phyloP scores from a whole-genome alignment of 805 yeast genomes.

The Kazachstania psychrophila region DNA sequence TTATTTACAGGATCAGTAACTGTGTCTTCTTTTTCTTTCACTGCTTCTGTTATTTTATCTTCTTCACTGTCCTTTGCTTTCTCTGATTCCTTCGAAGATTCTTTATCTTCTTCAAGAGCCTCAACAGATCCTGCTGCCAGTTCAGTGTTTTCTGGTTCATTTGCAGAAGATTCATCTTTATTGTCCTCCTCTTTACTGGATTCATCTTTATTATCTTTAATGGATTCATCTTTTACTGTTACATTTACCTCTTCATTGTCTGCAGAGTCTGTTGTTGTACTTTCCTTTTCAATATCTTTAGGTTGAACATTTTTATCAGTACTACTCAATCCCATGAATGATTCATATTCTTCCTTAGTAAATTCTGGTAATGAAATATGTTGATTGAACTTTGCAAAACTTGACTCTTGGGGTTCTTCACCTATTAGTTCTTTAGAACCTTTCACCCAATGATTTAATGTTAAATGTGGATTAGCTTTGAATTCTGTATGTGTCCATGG shows the following conservation, averaged over 20 bases:
- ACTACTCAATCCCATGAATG: constrained; percentile 34
- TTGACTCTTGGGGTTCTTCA: constrained; percentile 34
- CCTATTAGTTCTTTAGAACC: constrained; percentile 44
- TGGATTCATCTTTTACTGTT: background rate
- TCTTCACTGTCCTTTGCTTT: constrained; percentile 3
- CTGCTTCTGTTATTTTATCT: constrained; percentile 2
- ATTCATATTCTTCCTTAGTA: constrained; percentile 49
- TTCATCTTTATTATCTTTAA: constrained; percentile 15
- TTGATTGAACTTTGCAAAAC: constrained; percentile 68
- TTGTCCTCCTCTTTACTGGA: constrained; percentile 12
- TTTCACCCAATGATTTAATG: constrained; percentile 78
- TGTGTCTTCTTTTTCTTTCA: background rate
- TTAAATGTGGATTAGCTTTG: constrained; percentile 39
- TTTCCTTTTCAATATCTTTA: constrained; percentile 4
- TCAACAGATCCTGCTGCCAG: background rate
- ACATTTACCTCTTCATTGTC: background rate
- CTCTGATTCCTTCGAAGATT: background rate
- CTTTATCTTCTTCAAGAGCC: background rate
- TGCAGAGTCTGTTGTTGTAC: constrained; percentile 8
- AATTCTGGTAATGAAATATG: constrained; percentile 62
- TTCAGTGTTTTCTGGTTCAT: background rate
- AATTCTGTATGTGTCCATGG: constrained; percentile 76
- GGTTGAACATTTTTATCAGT: too few relatives aligned
- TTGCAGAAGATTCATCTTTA: background rate
- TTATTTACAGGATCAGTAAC: background rate